Conservation (phyloP, 2,329 filamentous ascomycete genomes). For the Ophiostoma perfectum region DNA sequence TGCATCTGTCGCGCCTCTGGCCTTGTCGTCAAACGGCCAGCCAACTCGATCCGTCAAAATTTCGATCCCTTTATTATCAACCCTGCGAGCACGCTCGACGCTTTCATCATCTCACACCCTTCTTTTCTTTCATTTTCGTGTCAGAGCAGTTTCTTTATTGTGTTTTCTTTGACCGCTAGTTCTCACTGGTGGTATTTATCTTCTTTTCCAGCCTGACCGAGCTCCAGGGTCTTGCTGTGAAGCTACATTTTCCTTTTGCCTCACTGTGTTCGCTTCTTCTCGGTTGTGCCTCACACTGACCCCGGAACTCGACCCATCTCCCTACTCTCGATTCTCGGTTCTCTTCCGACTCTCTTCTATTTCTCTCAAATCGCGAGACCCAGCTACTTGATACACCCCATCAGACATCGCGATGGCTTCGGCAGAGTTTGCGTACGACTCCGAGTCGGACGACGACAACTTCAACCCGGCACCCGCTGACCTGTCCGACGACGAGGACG, state of each 20-base stretch:
- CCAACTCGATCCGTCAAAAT: constrained; percentile 13
- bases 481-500: constrained; percentile 63
- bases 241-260: not conserved
- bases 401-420: constrained; percentile 7
- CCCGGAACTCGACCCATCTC: not conserved
- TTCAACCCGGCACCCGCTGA: constrained; percentile 80
- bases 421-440: constrained; percentile 39
- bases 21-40: constrained; percentile 11
- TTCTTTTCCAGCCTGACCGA: constrained; percentile 11
- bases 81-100: constrained; percentile 3
- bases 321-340: not conserved
- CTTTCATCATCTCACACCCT: constrained; percentile 18
- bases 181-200: not conserved
- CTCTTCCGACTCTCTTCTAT: not conserved
- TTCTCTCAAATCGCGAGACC: not conserved
- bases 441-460: constrained; percentile 75
- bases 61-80: constrained; percentile 13
- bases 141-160: not conserved
- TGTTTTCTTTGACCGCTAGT: too few species aligned
- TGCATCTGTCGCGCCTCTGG: constrained; percentile 3
- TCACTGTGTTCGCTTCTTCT: constrained; percentile 5
- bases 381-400: not conserved
- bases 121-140: constrained; percentile 11
- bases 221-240: constrained; percentile 9
- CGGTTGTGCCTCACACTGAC: constrained; percentile 8